A percentile compares a stretch with the other conserved stretches of the same genome.
These are phyloP conservation scores for Solanum gandarillasii DNA, from an alignment of 257 asterid species.

Conservation along the genomic window DNA sequence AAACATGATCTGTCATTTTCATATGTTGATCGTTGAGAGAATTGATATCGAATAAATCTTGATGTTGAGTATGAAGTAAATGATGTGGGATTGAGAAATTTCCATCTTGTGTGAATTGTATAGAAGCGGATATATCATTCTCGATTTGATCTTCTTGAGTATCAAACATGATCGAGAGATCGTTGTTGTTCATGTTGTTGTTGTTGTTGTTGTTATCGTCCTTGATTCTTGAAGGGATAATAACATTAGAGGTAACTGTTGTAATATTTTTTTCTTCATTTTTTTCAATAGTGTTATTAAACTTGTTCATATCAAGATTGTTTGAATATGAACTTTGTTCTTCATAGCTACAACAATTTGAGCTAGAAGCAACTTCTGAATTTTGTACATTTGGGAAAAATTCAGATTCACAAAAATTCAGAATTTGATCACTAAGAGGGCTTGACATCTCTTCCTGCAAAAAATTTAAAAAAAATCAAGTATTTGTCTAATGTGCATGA, in stretches of 20 bases:
- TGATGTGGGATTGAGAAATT: conserved; percentile 28
- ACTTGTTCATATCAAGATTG: conserved; percentile 29
- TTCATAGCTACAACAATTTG: conserved; percentile 53
- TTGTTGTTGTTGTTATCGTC: not conserved
- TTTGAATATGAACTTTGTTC: conserved; percentile 32
- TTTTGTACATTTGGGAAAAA: conserved; percentile 54
- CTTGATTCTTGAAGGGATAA: conserved; percentile 4
- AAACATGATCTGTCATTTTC: not conserved
- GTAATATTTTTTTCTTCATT: not conserved
- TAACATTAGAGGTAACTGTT: not conserved
- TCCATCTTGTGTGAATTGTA: conserved; percentile 52
- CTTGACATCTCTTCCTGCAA: conserved; percentile 69
- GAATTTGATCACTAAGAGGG: conserved; percentile 57
- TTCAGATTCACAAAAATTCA: conserved; percentile 66
- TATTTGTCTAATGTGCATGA: not conserved
- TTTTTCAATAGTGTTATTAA: conserved; percentile 4
- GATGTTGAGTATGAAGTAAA: not conserved
- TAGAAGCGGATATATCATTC: conserved; percentile 68
- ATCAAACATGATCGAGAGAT: conserved; percentile 32
- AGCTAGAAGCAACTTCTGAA: conserved; percentile 64
- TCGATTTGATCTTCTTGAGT: conserved; percentile 33
- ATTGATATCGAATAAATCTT: not conserved
- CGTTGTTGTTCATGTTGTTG: conserved; percentile 2
- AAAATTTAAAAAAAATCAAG: not conserved
- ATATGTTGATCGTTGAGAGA: conserved; percentile 25